phyloP scores from a whole-genome alignment of 768 basidiomycete species.

The Suillus paluster region DNA sequence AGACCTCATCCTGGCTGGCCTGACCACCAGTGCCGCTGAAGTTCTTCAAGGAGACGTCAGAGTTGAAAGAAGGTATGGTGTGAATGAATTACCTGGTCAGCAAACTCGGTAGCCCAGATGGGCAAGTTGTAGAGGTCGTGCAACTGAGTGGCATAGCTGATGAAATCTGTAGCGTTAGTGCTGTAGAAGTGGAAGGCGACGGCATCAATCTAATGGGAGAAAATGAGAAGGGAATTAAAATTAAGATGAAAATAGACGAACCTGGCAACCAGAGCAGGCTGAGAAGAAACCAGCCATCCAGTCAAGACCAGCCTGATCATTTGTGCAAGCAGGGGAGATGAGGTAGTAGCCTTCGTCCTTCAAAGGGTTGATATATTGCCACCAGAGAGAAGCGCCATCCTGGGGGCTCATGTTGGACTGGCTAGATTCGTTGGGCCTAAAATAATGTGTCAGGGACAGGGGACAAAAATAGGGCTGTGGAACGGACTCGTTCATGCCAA shows the following conservation, averaged over 20 bases:
- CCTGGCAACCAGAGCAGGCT: slow-evolving; percentile 56
- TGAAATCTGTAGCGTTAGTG: slow-evolving; percentile 49
- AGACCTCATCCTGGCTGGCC: slow-evolving; percentile 45
- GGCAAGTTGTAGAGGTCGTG: slow-evolving; percentile 46
- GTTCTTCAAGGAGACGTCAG: slow-evolving; percentile 42
- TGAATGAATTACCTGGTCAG: slow-evolving; percentile 53
- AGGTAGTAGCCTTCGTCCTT: slow-evolving; percentile 57
- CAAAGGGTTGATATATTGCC: slow-evolving; percentile 63
- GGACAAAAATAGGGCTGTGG: background rate
- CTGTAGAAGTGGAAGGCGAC: slow-evolving; percentile 77
- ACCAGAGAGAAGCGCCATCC: slow-evolving; percentile 60
- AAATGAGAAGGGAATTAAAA: background rate
- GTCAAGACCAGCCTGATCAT: slow-evolving; percentile 53
- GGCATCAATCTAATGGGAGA: slow-evolving; percentile 49
- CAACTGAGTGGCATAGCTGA: slow-evolving; percentile 52
- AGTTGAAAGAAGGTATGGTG: background rate
- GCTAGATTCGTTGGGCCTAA: slow-evolving; percentile 66
- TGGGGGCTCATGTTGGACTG: slow-evolving; percentile 66
- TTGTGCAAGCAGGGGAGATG: slow-evolving; percentile 70
- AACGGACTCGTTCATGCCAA: slow-evolving; percentile 79
- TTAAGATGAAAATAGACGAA: slow-evolving; percentile 36
- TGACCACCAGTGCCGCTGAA: slow-evolving; percentile 51
- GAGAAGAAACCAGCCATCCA: slow-evolving; percentile 71
- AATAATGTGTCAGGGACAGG: background rate
- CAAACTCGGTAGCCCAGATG: slow-evolving; percentile 74